phyloP scores from a whole-genome alignment of 352 stramenopile genomes.

The Phytophthora syringae region DNA sequence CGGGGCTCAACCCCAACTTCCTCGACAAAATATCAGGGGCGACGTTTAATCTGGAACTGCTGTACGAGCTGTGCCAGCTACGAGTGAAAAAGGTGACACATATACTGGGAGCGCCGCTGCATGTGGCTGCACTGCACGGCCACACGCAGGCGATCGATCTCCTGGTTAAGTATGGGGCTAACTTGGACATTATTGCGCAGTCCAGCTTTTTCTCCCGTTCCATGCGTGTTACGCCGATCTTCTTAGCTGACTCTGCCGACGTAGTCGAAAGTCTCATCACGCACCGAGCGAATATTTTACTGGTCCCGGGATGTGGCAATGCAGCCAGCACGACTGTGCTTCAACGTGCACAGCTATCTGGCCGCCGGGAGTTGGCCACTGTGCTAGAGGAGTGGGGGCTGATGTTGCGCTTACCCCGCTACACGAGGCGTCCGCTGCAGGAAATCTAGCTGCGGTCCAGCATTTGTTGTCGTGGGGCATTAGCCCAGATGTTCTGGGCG shows the following conservation, averaged over 20 bases:
- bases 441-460: slow-evolving; percentile 57
- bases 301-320: slow-evolving; percentile 68
- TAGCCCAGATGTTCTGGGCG: slow-evolving; percentile 65
- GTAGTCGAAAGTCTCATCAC: slow-evolving; percentile 68
- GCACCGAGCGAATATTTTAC: slow-evolving; percentile 72
- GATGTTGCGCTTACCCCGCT: slow-evolving; percentile 83
- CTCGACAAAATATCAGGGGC: slow-evolving; percentile 81
- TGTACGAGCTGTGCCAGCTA: slow-evolving; percentile 75
- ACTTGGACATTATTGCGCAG: slow-evolving; percentile 62
- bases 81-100: slow-evolving; percentile 73
- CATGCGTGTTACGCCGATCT: slow-evolving; percentile 75
- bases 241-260: slow-evolving; percentile 75
- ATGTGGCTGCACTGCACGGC: slow-evolving; percentile 72
- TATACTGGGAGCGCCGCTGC: slow-evolving; percentile 68
- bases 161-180: slow-evolving; percentile 61
- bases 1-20: slow-evolving; percentile 74
- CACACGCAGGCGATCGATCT: slow-evolving; percentile 68
- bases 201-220: slow-evolving; percentile 73
- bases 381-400: slow-evolving; percentile 77
- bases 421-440: slow-evolving; percentile 66
- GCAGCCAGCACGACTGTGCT: slow-evolving; percentile 77
- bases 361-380: slow-evolving; percentile 57
- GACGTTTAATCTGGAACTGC: slow-evolving; percentile 58
- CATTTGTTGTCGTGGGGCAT: slow-evolving; percentile 65
- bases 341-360: slow-evolving; percentile 69